Percentiles rank a stretch among this genome's conserved stretches.
Evolutionary conservation across 169 alveolate genomes (phyloP).

Genomic region (Babesia ovis): DNA sequence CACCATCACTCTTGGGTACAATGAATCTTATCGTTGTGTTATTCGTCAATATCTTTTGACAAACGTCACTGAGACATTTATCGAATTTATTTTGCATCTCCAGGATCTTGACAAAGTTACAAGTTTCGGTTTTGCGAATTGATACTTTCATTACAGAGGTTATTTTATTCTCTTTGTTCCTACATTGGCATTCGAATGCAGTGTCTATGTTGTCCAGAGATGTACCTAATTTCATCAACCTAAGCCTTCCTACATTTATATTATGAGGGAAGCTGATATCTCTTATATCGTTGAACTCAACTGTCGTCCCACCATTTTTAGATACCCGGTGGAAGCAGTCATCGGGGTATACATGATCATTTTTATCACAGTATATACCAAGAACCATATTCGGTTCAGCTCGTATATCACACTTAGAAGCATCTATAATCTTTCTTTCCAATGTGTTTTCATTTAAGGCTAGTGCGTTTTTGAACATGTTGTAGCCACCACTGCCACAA

Average conservation of each 20-base stretch:
- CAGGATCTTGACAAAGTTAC: slow-evolving; percentile 3
- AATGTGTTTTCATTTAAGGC: not conserved
- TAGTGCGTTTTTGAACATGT: slow-evolving; percentile 20
- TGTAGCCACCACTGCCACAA: slow-evolving; percentile 12
- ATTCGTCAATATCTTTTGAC: not conserved
- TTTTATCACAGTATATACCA: slow-evolving; percentile 24
- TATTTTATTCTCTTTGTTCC: not conserved
- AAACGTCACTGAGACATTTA: not conserved
- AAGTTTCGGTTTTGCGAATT: not conserved
- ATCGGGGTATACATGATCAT: slow-evolving; percentile 16
- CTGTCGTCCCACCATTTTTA: not conserved
- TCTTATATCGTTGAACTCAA: not conserved
- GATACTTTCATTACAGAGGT: slow-evolving; percentile 8
- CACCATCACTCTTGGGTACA: not conserved
- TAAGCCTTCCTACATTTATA: not conserved
- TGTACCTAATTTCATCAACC: not conserved
- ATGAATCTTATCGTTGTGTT: not conserved
- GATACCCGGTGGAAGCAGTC: slow-evolving; percentile 25
- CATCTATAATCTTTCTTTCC: not conserved
- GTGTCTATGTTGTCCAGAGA: not conserved
- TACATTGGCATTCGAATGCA: slow-evolving; percentile 8
- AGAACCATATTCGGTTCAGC: slow-evolving; percentile 33
- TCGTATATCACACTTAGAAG: not conserved
- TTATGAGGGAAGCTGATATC: slow-evolving; percentile 5
- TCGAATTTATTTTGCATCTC: not conserved